These are phyloP conservation scores for Mycena sanguinolenta DNA, from an alignment of 768 basidiomycete species.

Conservation along the genomic window DNA sequence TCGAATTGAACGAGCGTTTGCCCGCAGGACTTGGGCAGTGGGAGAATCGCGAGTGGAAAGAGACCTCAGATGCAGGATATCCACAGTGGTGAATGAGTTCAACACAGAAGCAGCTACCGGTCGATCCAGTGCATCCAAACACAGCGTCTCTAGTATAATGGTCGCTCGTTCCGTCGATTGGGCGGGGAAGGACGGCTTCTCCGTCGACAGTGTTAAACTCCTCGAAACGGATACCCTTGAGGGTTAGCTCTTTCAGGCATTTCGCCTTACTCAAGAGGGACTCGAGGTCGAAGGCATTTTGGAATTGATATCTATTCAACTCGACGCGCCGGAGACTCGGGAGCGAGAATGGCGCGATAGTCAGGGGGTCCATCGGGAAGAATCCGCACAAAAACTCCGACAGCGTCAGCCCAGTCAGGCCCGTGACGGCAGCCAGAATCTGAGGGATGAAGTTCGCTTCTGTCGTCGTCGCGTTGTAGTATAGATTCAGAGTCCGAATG, in stretches of 20 bases:
- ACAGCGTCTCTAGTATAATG: not conserved
- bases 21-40: not conserved
- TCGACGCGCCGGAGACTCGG: constrained; percentile 2
- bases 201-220: not conserved
- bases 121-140: not conserved
- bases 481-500: constrained; percentile 4
- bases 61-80: not conserved
- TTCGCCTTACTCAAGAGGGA: not conserved
- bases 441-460: not conserved
- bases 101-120: not conserved
- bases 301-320: not conserved
- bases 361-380: not conserved
- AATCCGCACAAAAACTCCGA: not conserved
- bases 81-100: constrained; percentile 1
- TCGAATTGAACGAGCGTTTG: not conserved
- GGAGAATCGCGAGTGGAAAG: not conserved
- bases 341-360: not conserved
- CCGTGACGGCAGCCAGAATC: not conserved
- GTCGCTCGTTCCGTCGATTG: not conserved
- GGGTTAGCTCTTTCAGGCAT: constrained; percentile 5
- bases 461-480: not conserved
- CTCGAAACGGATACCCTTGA: not conserved
- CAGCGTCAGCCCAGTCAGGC: not conserved
- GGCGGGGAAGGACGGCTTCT: not conserved
- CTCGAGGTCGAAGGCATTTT: not conserved